phyloP scores from a whole-genome alignment of 495 filamentous ascomycete genomes.

The Podospora bellae-mahoneyi region DNA sequence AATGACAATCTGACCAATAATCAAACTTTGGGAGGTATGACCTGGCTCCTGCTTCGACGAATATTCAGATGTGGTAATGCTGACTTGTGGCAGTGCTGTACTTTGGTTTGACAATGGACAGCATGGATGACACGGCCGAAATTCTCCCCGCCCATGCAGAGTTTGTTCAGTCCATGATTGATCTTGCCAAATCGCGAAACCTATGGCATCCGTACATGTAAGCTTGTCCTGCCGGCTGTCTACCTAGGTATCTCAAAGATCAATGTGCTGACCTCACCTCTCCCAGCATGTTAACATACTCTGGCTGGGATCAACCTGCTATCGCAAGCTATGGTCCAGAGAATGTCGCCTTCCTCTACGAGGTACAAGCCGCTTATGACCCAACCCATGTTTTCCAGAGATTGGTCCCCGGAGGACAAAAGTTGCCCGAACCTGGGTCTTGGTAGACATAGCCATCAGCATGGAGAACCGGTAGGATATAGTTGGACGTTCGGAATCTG shows the following conservation, averaged over 20 bases:
- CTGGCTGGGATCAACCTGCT: not conserved
- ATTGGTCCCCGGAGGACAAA: conserved; percentile 4
- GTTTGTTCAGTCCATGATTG: conserved; percentile 1
- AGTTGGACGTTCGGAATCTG: not conserved
- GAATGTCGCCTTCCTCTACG: not conserved
- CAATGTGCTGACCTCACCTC: too few relatives aligned
- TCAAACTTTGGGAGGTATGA: not conserved
- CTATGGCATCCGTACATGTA: not conserved
- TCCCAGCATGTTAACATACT: not conserved
- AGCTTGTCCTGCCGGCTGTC: not conserved
- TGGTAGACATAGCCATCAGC: not conserved
- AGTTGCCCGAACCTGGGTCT: not conserved
- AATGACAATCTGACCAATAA: not conserved
- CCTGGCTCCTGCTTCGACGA: not conserved
- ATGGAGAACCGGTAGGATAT: not conserved
- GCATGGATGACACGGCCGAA: not conserved
- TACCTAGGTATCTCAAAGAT: too few relatives aligned
- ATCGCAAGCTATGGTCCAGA: conserved; percentile 1
- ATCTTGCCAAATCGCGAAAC: not conserved
- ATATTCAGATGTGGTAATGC: not conserved
- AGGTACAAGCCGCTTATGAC: not conserved
- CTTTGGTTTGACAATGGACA: not conserved
- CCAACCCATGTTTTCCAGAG: conserved; percentile 2
- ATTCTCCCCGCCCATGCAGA: not conserved
- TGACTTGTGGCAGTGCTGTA: not conserved